Evolutionary conservation across 306 rosid genomes (phyloP).

Genomic region (Cucurbita argyrosperma): DNA sequence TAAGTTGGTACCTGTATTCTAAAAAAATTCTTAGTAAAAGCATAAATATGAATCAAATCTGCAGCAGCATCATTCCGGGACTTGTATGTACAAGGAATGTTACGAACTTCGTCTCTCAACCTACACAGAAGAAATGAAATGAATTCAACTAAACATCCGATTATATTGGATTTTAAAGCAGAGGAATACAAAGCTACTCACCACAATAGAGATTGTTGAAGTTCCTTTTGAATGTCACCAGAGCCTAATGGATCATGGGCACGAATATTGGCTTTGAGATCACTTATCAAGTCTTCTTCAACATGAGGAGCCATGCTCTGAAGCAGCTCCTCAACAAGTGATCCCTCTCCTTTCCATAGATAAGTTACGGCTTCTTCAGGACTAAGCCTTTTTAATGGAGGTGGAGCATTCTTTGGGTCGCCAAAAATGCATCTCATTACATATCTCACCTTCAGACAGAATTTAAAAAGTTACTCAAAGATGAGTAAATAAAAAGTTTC

Average conservation of each 20-base stretch:
- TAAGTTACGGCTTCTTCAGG: constrained; percentile 55
- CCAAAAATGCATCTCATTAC: constrained; percentile 86
- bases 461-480: neutral
- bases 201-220: constrained; percentile 73
- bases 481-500: neutral
- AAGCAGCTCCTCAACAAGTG: constrained; percentile 84
- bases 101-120: constrained; percentile 94
- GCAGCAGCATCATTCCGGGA: constrained; percentile 99
- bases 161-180: constrained; percentile 2
- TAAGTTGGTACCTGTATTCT: constrained; percentile 57
- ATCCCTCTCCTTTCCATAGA: constrained; percentile 93
- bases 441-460: constrained; percentile 57
- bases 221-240: constrained; percentile 54
- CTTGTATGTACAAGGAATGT: constrained; percentile 83
- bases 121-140: constrained; percentile 20
- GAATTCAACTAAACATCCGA: constrained; percentile 1
- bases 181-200: constrained; percentile 10
- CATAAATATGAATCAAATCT: constrained; percentile 90
- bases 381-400: constrained; percentile 86
- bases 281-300: constrained; percentile 46
- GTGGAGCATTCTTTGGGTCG: constrained; percentile 84
- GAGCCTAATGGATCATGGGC: constrained; percentile 59
- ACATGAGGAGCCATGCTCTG: constrained; percentile 56
- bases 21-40: constrained; percentile 71
- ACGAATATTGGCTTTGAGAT: constrained; percentile 50